Percentiles rank a stretch among this genome's conserved stretches.
Conservation (phyloP, 176 grass and related monocot genomes). For the Aegilops bicornis region DNA sequence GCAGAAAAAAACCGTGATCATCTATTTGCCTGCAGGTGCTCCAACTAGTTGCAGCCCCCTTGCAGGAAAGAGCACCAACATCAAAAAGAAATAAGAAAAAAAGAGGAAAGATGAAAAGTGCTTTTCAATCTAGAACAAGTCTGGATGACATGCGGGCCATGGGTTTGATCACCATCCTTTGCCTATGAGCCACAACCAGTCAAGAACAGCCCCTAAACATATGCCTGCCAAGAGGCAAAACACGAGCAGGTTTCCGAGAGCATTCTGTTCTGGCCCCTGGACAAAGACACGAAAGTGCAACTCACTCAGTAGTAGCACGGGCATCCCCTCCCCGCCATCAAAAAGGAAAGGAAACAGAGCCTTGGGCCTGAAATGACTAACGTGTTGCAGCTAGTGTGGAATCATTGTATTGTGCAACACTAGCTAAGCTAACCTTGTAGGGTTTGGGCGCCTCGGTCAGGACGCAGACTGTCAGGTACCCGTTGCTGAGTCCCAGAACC, state of each 20-base stretch:
- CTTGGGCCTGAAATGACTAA: no score
- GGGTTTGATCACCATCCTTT: conserved; percentile 59
- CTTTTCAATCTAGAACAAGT: neutral
- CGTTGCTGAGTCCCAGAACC: conserved; percentile 59
- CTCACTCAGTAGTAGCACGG: no score
- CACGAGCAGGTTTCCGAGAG: conserved; percentile 68
- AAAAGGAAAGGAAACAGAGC: neutral
- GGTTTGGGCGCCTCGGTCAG: conserved; percentile 57
- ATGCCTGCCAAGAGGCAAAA: conserved; percentile 57
- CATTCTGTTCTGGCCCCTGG: conserved; percentile 81
- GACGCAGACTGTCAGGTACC: conserved; percentile 60
- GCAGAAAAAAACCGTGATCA: no score
- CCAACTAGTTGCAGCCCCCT: no score
- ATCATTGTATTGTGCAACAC: neutral
- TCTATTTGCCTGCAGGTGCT: no score
- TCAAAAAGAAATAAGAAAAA: no score
- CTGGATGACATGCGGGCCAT: neutral
- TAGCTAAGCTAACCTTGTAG: conserved; percentile 42
- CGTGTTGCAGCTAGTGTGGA: no score
- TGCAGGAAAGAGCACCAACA: no score
- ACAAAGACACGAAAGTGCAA: neutral
- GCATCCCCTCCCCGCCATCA: neutral
- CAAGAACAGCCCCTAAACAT: conserved; percentile 52
- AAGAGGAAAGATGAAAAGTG: no score
- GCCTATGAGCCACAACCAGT: conserved; percentile 78